Percentiles rank a stretch among this genome's conserved stretches.
These are phyloP conservation scores for Coniferiporia sulphurascens DNA, from an alignment of 1,284 basidiomycete species.

Conservation along the genomic window DNA sequence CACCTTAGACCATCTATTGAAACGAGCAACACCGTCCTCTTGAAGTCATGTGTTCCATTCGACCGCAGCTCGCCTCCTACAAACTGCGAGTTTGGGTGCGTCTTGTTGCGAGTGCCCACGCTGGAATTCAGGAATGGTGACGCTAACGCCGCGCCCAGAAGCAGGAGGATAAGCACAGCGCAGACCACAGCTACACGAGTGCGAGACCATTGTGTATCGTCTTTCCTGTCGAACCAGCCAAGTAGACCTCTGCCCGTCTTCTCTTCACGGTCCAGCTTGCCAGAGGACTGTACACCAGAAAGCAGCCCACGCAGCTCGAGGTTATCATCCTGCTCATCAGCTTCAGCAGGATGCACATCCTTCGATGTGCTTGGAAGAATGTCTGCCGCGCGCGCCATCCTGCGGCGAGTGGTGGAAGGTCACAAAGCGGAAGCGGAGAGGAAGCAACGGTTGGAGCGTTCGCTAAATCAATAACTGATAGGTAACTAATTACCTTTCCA, in stretches of 20 bases:
- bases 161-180: conserved; percentile 2
- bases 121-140: conserved; percentile 1
- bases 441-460: background rate
- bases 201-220: background rate
- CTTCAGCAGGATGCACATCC: background rate
- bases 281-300: conserved; percentile 7
- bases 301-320: conserved; percentile 16
- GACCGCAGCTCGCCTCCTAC: conserved; percentile 28
- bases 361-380: conserved; percentile 2
- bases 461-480: background rate
- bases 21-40: conserved; percentile 75
- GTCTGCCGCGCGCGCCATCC: background rate
- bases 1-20: conserved; percentile 84
- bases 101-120: background rate
- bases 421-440: background rate
- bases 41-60: conserved; percentile 77
- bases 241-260: background rate
- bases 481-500: background rate
- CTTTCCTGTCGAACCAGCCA: conserved; percentile 4
- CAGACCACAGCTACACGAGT: conserved; percentile 7
- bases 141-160: conserved; percentile 14
- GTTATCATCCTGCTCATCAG: conserved; percentile 4
- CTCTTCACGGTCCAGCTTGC: background rate
- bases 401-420: background rate
- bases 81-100: conserved; percentile 17